These are phyloP conservation scores for Fusarium citri DNA, from an alignment of 2,329 filamentous ascomycete genomes.

Conservation along the genomic window DNA sequence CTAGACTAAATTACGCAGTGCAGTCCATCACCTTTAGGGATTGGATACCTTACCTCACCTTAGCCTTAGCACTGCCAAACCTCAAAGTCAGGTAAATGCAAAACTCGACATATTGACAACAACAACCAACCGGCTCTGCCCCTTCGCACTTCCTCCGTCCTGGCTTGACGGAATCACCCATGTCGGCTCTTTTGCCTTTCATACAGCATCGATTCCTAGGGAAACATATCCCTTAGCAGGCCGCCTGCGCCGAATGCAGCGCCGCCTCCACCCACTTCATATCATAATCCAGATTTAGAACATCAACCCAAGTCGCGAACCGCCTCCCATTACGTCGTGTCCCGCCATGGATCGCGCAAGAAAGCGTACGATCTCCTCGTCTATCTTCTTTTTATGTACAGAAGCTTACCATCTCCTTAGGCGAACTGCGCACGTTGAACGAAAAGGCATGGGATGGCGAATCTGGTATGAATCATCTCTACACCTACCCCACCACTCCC, in stretches of 20 bases:
- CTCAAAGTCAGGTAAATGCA: conserved; percentile 40
- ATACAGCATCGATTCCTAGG: conserved; percentile 51
- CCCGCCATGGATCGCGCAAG: conserved; percentile 72
- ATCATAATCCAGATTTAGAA: conserved; percentile 33
- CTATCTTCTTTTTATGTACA: neutral
- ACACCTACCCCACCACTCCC: conserved; percentile 31
- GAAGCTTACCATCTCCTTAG: conserved; percentile 59
- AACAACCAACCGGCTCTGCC: conserved; percentile 22
- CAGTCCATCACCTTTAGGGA: neutral
- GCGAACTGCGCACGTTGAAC: conserved; percentile 91
- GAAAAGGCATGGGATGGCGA: conserved; percentile 89
- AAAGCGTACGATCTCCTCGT: conserved; percentile 63
- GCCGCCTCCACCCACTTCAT: conserved; percentile 43
- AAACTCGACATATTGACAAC: conserved; percentile 28
- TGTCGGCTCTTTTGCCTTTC: conserved; percentile 54
- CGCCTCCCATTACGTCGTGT: conserved; percentile 46
- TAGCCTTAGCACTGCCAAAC: conserved; percentile 30
- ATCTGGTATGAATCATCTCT: conserved; percentile 68
- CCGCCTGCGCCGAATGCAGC: conserved; percentile 61
- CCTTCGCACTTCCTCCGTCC: conserved; percentile 40
- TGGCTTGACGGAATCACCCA: conserved; percentile 52
- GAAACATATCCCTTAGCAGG: conserved; percentile 58
- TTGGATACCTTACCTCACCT: conserved; percentile 8
- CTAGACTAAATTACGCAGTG: neutral
- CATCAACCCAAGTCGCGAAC: conserved; percentile 40